Conservation (phyloP, 2,329 filamentous ascomycete species). For the Calonectria pseudoreteaudii region DNA sequence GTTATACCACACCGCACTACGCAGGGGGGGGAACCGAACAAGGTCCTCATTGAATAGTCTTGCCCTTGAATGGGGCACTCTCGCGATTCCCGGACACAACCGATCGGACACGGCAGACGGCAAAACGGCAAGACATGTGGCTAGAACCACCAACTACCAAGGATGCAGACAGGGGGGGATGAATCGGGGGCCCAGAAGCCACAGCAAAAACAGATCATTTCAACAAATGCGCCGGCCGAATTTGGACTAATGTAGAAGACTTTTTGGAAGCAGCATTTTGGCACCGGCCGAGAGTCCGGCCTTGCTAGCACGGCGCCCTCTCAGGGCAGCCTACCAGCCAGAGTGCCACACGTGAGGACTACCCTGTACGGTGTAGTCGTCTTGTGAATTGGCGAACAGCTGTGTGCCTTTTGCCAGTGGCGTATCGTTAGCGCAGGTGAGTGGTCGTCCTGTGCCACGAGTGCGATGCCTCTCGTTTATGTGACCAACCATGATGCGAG, state of each 20-base stretch:
- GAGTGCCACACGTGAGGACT: background rate
- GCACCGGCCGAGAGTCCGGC: background rate
- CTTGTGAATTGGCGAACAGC: background rate
- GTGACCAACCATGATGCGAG: background rate
- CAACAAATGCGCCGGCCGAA: background rate
- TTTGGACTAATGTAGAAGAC: constrained; percentile 2
- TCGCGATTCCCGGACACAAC: background rate
- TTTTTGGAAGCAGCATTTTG: background rate
- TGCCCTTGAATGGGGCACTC: background rate
- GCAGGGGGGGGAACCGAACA: background rate
- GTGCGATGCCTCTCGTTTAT: background rate
- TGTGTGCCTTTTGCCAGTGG: background rate
- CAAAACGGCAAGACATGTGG: constrained; percentile 3
- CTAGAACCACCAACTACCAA: background rate
- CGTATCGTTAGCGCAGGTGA: constrained; percentile 11
- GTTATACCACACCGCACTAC: background rate
- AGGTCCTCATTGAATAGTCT: background rate
- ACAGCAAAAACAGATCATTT: constrained; percentile 16
- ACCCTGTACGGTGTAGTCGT: background rate
- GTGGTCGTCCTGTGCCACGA: background rate
- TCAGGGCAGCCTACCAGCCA: background rate
- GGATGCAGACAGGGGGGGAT: background rate
- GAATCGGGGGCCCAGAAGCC: background rate
- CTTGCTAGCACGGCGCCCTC: background rate
- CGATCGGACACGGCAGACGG: constrained; percentile 8